phyloP scores from a whole-genome alignment of 495 filamentous ascomycete genomes.

The Aspergillus asperescens region DNA sequence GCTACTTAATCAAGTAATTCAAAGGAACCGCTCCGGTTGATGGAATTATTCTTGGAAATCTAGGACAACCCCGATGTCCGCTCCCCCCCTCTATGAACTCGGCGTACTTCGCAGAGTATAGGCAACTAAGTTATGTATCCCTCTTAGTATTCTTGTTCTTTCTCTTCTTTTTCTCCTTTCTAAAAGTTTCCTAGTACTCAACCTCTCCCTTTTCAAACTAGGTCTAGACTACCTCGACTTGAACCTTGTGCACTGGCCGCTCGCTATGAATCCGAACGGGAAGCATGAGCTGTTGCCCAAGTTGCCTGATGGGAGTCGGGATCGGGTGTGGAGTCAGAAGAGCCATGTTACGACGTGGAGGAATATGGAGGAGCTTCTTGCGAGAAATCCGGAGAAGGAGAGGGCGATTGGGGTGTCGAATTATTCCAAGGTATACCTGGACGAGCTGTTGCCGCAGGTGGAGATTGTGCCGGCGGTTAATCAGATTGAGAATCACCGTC shows the following conservation, averaged over 20 bases:
- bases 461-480: slow-evolving; percentile 73
- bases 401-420: slow-evolving; percentile 80
- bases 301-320: slow-evolving; percentile 61
- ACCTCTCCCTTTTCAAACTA: slow-evolving; percentile 65
- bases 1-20: too few species aligned
- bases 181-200: too few species aligned
- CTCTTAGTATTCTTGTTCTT: neutral
- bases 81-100: neutral
- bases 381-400: slow-evolving; percentile 54
- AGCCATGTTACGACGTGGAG: slow-evolving; percentile 72
- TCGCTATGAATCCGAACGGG: slow-evolving; percentile 75
- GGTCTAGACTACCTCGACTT: slow-evolving; percentile 78
- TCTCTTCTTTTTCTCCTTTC: neutral
- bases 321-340: slow-evolving; percentile 59
- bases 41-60: slow-evolving; percentile 3
- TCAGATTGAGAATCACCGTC: slow-evolving; percentile 91
- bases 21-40: slow-evolving; percentile 5
- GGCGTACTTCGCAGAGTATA: neutral
- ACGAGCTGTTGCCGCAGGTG: slow-evolving; percentile 63
- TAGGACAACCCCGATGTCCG: too few species aligned
- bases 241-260: slow-evolving; percentile 77
- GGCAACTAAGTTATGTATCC: too few species aligned
- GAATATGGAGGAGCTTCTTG: slow-evolving; percentile 68
- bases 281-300: slow-evolving; percentile 75
- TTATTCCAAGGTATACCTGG: slow-evolving; percentile 67